Evolutionary conservation across 164 flowering plant genomes (phyloP).

Genomic region (Vitis riparia): DNA sequence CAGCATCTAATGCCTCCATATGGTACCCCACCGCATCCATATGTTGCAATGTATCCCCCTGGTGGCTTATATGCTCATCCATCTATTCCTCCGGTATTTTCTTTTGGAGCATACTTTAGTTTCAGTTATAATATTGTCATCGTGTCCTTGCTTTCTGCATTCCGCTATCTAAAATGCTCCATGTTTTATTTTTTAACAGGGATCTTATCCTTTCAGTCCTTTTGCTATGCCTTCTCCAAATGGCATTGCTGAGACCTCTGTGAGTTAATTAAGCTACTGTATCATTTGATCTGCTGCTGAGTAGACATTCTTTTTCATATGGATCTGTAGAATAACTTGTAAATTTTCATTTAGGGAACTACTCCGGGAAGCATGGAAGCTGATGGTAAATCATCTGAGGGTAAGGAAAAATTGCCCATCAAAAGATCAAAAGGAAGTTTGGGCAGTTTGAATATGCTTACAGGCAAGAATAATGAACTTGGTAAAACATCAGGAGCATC

Average conservation of each 20-base stretch:
- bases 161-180: neutral
- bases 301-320: neutral
- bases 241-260: constrained; percentile 80
- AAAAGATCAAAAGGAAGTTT: constrained; percentile 87
- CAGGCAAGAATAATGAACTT: constrained; percentile 54
- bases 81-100: constrained; percentile 80
- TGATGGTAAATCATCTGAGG: constrained; percentile 79
- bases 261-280: constrained; percentile 37
- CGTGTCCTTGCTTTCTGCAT: constrained; percentile 1
- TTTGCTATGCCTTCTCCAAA: constrained; percentile 90
- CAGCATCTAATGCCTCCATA: constrained; percentile 97
- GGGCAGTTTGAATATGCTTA: constrained; percentile 70
- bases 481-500: constrained; percentile 59
- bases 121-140: neutral
- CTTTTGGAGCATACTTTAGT: constrained; percentile 4
- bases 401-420: constrained; percentile 78
- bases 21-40: constrained; percentile 95
- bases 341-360: constrained; percentile 44
- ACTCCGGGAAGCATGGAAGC: constrained; percentile 58
- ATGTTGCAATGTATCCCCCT: constrained; percentile 96
- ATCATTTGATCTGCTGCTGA: neutral
- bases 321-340: constrained; percentile 2
- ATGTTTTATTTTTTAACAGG: constrained; percentile 43
- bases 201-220: constrained; percentile 89
- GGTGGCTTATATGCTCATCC: constrained; percentile 94